Conservation (phyloP, 2,329 filamentous ascomycete species). For the Hirsutella rhossiliensis region DNA sequence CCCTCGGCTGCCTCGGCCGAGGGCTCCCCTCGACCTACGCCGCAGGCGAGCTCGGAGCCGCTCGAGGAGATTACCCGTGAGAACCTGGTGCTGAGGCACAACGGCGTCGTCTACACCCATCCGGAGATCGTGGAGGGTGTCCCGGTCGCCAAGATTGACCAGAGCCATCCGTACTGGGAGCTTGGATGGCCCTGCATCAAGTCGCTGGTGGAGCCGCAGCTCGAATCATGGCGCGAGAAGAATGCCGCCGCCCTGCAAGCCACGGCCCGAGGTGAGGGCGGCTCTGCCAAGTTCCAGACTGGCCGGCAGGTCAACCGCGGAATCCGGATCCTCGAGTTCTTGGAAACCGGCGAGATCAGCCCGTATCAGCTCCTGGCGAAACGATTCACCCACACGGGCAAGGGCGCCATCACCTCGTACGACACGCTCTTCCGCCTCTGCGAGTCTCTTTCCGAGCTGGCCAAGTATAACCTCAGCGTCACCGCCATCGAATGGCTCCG, state of each 20-base stretch:
- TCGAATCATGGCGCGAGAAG: constrained; percentile 36
- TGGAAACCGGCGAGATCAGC: constrained; percentile 37
- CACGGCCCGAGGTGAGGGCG: constrained; percentile 16
- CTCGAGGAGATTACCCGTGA: constrained; percentile 29
- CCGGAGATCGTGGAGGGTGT: constrained; percentile 41
- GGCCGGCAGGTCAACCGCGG: constrained; percentile 46
- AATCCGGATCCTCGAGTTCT: constrained; percentile 37
- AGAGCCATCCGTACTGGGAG: constrained; percentile 43
- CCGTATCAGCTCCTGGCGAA: constrained; percentile 46
- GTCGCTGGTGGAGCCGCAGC: constrained; percentile 26
- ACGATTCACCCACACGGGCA: constrained; percentile 29
- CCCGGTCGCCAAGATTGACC: constrained; percentile 37
- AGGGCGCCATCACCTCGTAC: constrained; percentile 34
- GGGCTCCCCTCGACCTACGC: constrained; percentile 12
- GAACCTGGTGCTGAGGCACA: constrained; percentile 31
- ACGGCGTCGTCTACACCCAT: constrained; percentile 36
- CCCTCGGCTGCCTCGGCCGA: constrained; percentile 14
- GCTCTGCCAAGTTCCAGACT: constrained; percentile 37
- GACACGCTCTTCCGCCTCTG: constrained; percentile 45
- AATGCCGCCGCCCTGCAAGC: constrained; percentile 24
- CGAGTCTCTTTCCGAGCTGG: constrained; percentile 40
- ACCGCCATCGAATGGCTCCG: constrained; percentile 44
- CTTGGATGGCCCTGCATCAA: constrained; percentile 36
- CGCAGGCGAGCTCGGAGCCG: constrained; percentile 5
- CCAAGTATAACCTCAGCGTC: constrained; percentile 39